phyloP scores from a whole-genome alignment of 2,329 filamentous ascomycete genomes.

The Diaporthe australafricana region DNA sequence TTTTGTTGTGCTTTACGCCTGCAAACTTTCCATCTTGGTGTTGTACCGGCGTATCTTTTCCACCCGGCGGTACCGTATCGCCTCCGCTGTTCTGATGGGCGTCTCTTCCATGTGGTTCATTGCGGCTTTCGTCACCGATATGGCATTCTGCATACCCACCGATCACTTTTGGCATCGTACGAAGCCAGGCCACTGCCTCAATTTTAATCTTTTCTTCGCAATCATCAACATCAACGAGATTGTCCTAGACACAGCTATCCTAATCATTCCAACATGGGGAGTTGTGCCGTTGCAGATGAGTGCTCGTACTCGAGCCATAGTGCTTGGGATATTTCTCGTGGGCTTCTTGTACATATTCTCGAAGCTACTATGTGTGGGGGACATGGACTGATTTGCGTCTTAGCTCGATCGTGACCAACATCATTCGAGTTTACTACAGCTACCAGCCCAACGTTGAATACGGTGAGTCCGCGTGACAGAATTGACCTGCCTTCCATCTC shows the following conservation, averaged over 20 bases:
- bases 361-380: too few relatives aligned
- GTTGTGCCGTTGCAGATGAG: background rate
- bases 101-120: background rate
- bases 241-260: background rate
- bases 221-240: background rate
- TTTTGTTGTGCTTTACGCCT: background rate
- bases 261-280: background rate
- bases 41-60: background rate
- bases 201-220: background rate
- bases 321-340: background rate
- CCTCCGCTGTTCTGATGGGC: background rate
- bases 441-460: background rate
- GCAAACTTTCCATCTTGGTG: background rate
- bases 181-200: background rate
- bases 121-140: background rate
- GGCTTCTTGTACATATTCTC: background rate
- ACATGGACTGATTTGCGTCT: background rate
- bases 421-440: background rate
- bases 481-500: background rate
- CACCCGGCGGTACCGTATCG: background rate
- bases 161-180: background rate
- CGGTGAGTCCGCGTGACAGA: background rate
- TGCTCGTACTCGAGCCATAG: background rate
- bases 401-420: background rate
- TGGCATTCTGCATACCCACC: background rate